Evolutionary conservation across 208 protist genomes (phyloP).

Genomic region (Trichomonas gallinae): DNA sequence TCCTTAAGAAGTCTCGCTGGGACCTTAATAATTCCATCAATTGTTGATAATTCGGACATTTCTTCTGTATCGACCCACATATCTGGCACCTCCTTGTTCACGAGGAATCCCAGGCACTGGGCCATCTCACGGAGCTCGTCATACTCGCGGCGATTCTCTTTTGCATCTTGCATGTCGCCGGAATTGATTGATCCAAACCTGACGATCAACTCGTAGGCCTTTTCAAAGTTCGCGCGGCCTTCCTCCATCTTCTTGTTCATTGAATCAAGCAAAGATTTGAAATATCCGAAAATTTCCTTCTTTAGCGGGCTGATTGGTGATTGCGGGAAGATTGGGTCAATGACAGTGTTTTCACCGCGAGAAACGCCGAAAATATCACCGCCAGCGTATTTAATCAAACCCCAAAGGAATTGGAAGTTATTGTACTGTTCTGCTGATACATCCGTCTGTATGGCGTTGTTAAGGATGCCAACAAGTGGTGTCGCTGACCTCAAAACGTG

Average conservation of each 20-base stretch:
- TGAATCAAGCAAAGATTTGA: background rate
- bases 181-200: background rate
- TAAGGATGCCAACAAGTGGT: background rate
- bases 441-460: background rate
- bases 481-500: background rate
- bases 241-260: background rate
- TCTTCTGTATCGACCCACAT: background rate
- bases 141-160: background rate
- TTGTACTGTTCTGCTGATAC: background rate
- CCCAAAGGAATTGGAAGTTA: background rate
- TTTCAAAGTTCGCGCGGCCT: background rate
- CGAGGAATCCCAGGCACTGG: background rate
- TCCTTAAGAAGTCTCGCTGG: background rate
- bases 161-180: background rate
- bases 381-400: background rate
- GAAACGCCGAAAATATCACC: slow-evolving; percentile 8
- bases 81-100: background rate
- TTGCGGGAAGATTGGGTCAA: background rate
- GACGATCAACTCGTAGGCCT: background rate
- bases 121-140: background rate
- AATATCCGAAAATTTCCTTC: background rate
- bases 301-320: background rate
- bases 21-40: background rate
- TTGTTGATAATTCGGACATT: background rate
- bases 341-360: background rate